phyloP scores from a whole-genome alignment of 805 yeast genomes.

The Metschnikowia bowlesiae region DNA sequence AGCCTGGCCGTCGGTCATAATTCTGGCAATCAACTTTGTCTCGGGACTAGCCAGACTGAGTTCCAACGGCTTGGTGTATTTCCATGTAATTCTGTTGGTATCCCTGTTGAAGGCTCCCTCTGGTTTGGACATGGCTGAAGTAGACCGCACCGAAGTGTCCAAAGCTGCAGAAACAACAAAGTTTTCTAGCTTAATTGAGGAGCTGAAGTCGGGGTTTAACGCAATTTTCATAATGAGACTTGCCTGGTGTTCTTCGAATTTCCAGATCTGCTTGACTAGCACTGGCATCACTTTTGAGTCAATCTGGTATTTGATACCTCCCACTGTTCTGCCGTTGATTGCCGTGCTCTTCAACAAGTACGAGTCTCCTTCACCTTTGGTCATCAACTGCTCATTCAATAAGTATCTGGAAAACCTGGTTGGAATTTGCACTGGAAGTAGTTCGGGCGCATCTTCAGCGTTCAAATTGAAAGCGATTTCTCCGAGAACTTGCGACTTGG shows the following conservation, averaged over 20 bases:
- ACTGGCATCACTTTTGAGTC: slow-evolving; percentile 55
- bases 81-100: slow-evolving; percentile 83
- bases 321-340: slow-evolving; percentile 62
- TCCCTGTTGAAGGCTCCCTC: slow-evolving; percentile 88
- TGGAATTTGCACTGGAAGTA: slow-evolving; percentile 37
- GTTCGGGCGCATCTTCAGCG: slow-evolving; percentile 20
- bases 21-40: slow-evolving; percentile 78
- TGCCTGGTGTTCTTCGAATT: slow-evolving; percentile 78
- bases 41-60: slow-evolving; percentile 36
- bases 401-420: slow-evolving; percentile 49
- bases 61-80: slow-evolving; percentile 42
- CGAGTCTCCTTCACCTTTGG: slow-evolving; percentile 22
- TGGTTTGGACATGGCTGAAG: slow-evolving; percentile 84
- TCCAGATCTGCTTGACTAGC: slow-evolving; percentile 79
- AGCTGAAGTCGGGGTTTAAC: slow-evolving; percentile 45
- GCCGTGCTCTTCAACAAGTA: slow-evolving; percentile 46
- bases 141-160: slow-evolving; percentile 52
- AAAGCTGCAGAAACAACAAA: slow-evolving; percentile 59
- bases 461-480: slow-evolving; percentile 80
- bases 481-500: slow-evolving; percentile 65
- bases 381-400: slow-evolving; percentile 35
- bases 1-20: slow-evolving; percentile 68
- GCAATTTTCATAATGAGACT: slow-evolving; percentile 73
- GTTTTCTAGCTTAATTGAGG: slow-evolving; percentile 49
- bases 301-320: slow-evolving; percentile 73